Base-by-base conservation (phyloP, 768 basidiomycete species). In the Tricholoma saponaceum region DNA sequence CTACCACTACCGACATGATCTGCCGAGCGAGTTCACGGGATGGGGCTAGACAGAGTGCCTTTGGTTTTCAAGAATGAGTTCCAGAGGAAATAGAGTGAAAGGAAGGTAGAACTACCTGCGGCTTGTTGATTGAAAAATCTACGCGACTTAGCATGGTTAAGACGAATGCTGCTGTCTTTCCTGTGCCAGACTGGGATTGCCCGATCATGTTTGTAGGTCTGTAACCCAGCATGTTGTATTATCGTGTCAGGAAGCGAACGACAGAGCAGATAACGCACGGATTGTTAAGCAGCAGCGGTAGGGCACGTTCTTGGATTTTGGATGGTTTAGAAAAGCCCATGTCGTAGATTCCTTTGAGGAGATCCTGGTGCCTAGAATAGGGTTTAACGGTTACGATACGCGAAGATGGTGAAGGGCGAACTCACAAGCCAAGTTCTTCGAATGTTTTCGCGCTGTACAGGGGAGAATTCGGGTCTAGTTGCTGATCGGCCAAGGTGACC, bases 191-290 rank as follows among this genome's bases (percentile, higher is more conserved):
- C 67, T 99, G 97, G 52, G 95, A 98, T 75, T 99, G 97, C 16
- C 95, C 97, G 68, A 98, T 98, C 89, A 98, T 95, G 74, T 98
- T 98, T 53, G 87, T 89, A 10, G 96, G 90, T n/a, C 96, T 99
- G 68, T n/a, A 61, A 33, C 56, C 43, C 51, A 33, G 43, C 43
- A 35, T 12, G 16, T 23, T 23, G 7, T 7, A 20, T 37, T 12
- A 39, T 26, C 39, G 37, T 18, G 55, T 51, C 28, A 30, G 33
- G 20, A 23, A 13, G 3, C 30, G 37, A 33, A 53, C 25, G 13
- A 35, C 44, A 4, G 2, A 13, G 13, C 23, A 20, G 18, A 7
- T 12, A 12, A 76, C 89, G 64, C 65, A 97, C 95, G 96, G 97
- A 66, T 96, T 88, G 52, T 84, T 69, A 8, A 99, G 84, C 30